Base-by-base conservation (phyloP, 352 stramenopile genomes). In the Globisporangium viniferum region DNA sequence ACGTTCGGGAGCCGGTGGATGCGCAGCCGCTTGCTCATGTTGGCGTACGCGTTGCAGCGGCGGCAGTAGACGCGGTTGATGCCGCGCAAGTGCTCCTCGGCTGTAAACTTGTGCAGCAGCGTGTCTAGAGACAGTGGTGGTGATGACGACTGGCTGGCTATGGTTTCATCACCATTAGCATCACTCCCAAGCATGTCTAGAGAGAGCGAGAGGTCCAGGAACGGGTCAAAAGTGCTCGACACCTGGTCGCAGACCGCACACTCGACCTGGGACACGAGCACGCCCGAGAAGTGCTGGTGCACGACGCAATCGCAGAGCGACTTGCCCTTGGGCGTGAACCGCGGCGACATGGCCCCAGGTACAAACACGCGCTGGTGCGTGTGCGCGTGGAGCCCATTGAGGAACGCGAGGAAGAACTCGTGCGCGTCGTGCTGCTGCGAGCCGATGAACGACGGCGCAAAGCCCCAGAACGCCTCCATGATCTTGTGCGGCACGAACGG, bases 351-450 rank as follows among this genome's bases (percentile, higher is more conserved):
- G 10, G 70, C 73, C 3, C 73, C 73, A 54, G 74, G 69, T 44
- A 79, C 58, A 39, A 81, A 79, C 58, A 82, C 74, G 27, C 76
- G 75, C 9, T 78, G 69, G 33, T 89, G 76, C 18, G 82, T 92
- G 57, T 90, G 80, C 3, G 80, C 74, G 53, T 90, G 82, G 4
- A 95, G 63, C 5, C 77, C 77, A n/a, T 79, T 81, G 22, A 93
- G 59, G 22, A 95, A 62, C 29, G 84, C 74, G 53, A 90, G 79
- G 24, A 93, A 72, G 51, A 95, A 77, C 69, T 92, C 85, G 67
- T 91, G 82, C 27, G 87, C 87, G 67, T 95, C 87, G 46, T 95
- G 87, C 65, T 95, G 87, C 24, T 84, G 74, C 24, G 78, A 77
- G 54, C 81, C 74, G 35, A 89, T 76, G 55, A 90, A 88, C 14